Conservation (phyloP, 495 filamentous ascomycete genomes). For the Glutinoglossum americanum region DNA sequence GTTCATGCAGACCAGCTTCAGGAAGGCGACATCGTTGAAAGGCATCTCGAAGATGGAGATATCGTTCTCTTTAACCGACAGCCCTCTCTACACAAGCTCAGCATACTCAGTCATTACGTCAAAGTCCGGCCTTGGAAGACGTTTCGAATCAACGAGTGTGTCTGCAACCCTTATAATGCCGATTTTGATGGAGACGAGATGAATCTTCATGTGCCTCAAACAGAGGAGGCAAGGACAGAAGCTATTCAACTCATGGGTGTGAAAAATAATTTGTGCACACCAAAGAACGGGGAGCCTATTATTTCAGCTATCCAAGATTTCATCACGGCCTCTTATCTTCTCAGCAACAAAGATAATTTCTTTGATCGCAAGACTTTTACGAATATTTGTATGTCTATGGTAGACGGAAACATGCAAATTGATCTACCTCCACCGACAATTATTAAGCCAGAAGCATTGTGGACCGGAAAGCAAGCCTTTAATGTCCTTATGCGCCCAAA, state of each 20-base stretch:
- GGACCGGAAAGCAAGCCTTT: constrained; percentile 97
- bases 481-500: constrained; percentile 89
- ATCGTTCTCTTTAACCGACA: constrained; percentile 97
- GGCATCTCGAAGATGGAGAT: constrained; percentile 88
- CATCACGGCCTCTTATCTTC: constrained; percentile 79
- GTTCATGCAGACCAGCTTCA: constrained; percentile 45
- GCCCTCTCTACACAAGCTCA: constrained; percentile 91
- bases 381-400: constrained; percentile 85
- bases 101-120: constrained; percentile 83
- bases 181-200: constrained; percentile 99
- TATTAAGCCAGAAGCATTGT: constrained; percentile 65
- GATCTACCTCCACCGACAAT: constrained; percentile 75
- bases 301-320: constrained; percentile 98
- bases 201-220: constrained; percentile 96
- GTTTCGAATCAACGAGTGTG: constrained; percentile 93
- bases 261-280: constrained; percentile 84
- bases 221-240: constrained; percentile 87
- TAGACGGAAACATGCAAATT: constrained; percentile 54
- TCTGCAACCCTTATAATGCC: constrained; percentile 94
- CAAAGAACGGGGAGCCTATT: constrained; percentile 95
- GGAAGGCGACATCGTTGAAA: constrained; percentile 75
- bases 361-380: constrained; percentile 70
- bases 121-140: constrained; percentile 91
- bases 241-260: constrained; percentile 96
- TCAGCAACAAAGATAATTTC: constrained; percentile 86